Evolutionary conservation across 164 flowering plant species (phyloP).

Genomic region (Umbilicus rupestris): DNA sequence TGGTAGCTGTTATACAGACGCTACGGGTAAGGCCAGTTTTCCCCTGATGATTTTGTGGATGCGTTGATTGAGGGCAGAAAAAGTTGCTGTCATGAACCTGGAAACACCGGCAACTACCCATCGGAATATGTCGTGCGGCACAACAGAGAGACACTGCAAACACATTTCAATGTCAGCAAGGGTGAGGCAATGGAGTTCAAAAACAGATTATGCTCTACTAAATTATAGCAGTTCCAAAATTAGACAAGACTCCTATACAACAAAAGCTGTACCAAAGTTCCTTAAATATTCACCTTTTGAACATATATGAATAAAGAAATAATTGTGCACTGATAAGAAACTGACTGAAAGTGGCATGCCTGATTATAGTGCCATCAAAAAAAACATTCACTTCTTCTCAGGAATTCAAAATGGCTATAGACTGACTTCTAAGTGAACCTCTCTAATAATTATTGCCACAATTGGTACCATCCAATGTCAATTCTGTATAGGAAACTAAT

Average conservation of each 20-base stretch:
- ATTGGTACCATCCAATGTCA: no score
- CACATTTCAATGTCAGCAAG: neutral
- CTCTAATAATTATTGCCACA: no score
- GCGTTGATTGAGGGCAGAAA: conserved; percentile 83
- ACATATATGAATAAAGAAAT: no score
- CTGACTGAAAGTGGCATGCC: neutral
- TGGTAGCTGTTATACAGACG: no score
- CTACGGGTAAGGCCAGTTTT: no score
- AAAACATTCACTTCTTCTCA: no score
- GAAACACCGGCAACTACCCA: conserved; percentile 93
- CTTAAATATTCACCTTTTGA: no score
- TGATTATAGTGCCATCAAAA: neutral
- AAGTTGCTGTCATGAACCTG: conserved; percentile 92
- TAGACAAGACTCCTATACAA: no score
- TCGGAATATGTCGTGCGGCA: conserved; percentile 71
- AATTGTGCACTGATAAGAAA: neutral
- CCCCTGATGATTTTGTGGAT: conserved; percentile 84
- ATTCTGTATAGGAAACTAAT: neutral
- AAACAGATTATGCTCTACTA: neutral
- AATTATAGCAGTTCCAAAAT: no score
- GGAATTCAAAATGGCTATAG: no score
- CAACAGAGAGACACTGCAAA: conserved; percentile 69
- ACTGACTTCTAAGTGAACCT: no score
- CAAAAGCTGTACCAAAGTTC: no score
- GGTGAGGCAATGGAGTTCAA: neutral